Evolutionary conservation across 2,329 filamentous ascomycete species (phyloP).

Genomic region (Plectosphaerella plurivora): DNA sequence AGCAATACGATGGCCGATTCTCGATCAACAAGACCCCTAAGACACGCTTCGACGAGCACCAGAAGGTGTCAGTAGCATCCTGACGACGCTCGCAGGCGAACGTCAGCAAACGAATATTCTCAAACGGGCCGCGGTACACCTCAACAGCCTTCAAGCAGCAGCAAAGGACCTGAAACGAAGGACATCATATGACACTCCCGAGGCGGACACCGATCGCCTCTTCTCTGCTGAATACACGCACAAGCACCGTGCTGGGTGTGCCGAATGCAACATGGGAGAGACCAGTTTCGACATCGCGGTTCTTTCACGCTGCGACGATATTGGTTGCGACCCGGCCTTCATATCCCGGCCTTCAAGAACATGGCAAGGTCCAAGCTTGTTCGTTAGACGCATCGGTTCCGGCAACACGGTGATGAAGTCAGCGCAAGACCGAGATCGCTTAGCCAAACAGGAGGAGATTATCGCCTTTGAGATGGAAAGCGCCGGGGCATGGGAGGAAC

Average conservation of each 20-base stretch:
- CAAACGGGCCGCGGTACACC: not conserved
- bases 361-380: conserved; percentile 12
- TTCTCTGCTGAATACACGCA: conserved; percentile 24
- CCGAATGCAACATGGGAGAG: not conserved
- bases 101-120: not conserved
- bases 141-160: not conserved
- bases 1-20: conserved; percentile 18
- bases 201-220: conserved; percentile 19
- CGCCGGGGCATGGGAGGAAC: conserved; percentile 23
- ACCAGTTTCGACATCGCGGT: conserved; percentile 14
- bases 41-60: conserved; percentile 14
- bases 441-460: conserved; percentile 15
- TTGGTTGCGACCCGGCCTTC: conserved; percentile 15
- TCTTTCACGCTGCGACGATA: conserved; percentile 12
- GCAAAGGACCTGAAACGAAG: conserved; percentile 4
- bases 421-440: conserved; percentile 24
- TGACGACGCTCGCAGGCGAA: not conserved
- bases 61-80: not conserved
- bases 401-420: conserved; percentile 32
- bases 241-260: conserved; percentile 17
- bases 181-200: conserved; percentile 19
- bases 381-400: conserved; percentile 31
- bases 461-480: conserved; percentile 30
- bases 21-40: conserved; percentile 14
- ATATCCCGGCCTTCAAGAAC: not conserved